These are phyloP conservation scores for Pleurotus eryngii DNA, from an alignment of 768 basidiomycete species.

Conservation along the genomic window DNA sequence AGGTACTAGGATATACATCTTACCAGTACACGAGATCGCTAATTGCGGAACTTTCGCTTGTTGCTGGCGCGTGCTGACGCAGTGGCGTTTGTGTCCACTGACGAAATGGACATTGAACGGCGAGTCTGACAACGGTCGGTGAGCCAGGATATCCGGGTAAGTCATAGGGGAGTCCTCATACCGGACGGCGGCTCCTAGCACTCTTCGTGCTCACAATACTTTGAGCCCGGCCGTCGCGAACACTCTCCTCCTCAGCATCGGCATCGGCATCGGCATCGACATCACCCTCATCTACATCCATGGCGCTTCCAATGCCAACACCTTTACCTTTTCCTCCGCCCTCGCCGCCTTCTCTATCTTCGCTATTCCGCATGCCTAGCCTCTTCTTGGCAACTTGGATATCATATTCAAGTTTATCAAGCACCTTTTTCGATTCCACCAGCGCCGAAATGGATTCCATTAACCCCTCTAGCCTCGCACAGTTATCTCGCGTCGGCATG, in stretches of 20 bases:
- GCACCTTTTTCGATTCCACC: conserved; percentile 85
- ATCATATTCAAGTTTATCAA: conserved; percentile 87
- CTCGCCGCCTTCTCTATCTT: conserved; percentile 25
- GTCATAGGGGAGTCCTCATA: conserved; percentile 24
- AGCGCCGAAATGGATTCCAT: conserved; percentile 68
- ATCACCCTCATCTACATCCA: conserved; percentile 32
- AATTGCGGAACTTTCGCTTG: conserved; percentile 40
- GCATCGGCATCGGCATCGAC: conserved; percentile 35
- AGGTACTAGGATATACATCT: too few relatives aligned
- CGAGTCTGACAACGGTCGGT: conserved; percentile 33
- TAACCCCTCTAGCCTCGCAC: conserved; percentile 68
- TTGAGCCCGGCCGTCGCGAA: conserved; percentile 56
- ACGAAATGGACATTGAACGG: conserved; percentile 72
- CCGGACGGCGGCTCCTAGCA: conserved; percentile 58
- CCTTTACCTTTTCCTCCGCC: conserved; percentile 21
- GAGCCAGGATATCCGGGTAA: not conserved
- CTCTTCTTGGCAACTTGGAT: conserved; percentile 67
- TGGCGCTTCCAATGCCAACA: conserved; percentile 29
- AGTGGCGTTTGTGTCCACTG: conserved; percentile 65
- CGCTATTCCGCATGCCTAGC: conserved; percentile 48
- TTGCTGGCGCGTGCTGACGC: conserved; percentile 45
- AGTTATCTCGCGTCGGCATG: conserved; percentile 90
- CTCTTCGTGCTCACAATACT: conserved; percentile 62
- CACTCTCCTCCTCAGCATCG: conserved; percentile 34
- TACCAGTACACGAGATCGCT: too few relatives aligned